These are phyloP conservation scores for Nigrospora osmanthi DNA, from an alignment of 2,329 filamentous ascomycete species.

Conservation along the genomic window DNA sequence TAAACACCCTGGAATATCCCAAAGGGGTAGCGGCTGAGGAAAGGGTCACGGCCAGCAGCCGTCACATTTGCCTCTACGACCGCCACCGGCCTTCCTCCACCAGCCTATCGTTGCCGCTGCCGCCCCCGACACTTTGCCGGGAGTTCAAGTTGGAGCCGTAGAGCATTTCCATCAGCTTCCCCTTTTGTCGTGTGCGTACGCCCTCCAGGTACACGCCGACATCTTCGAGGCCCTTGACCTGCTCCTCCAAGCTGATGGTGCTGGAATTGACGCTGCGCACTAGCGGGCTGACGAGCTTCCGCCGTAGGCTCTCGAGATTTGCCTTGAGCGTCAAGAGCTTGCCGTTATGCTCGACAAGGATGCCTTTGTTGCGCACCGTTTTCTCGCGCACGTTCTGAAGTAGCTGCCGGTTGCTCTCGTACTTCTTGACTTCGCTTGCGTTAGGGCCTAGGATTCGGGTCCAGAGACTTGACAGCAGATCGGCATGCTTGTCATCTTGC, in stretches of 20 bases:
- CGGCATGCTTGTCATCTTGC: conserved; percentile 73
- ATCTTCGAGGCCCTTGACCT: conserved; percentile 74
- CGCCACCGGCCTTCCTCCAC: conserved; percentile 18
- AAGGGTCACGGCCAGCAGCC: neutral
- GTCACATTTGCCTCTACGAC: neutral
- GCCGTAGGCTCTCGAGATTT: conserved; percentile 75
- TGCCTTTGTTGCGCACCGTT: conserved; percentile 79
- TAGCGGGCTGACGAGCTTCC: conserved; percentile 77
- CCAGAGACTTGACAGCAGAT: conserved; percentile 81
- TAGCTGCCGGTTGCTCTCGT: conserved; percentile 79
- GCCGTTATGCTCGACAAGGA: conserved; percentile 80
- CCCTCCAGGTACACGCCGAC: conserved; percentile 71
- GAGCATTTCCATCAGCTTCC: conserved; percentile 72
- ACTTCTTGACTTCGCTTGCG: conserved; percentile 72
- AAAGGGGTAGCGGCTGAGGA: too few relatives aligned
- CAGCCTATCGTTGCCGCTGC: conserved; percentile 18
- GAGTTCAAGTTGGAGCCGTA: conserved; percentile 42
- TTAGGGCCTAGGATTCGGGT: conserved; percentile 73
- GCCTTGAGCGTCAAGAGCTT: conserved; percentile 77
- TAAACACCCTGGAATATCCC: too few relatives aligned
- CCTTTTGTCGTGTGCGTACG: conserved; percentile 72
- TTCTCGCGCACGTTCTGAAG: conserved; percentile 72
- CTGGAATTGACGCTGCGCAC: conserved; percentile 63
- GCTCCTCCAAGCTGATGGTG: conserved; percentile 71
- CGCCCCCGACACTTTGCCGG: conserved; percentile 5